Evolutionary conservation across 768 basidiomycete genomes (phyloP), one percentile per base, ranked within the genome.

Genomic region (Phaffia australis): DNA sequence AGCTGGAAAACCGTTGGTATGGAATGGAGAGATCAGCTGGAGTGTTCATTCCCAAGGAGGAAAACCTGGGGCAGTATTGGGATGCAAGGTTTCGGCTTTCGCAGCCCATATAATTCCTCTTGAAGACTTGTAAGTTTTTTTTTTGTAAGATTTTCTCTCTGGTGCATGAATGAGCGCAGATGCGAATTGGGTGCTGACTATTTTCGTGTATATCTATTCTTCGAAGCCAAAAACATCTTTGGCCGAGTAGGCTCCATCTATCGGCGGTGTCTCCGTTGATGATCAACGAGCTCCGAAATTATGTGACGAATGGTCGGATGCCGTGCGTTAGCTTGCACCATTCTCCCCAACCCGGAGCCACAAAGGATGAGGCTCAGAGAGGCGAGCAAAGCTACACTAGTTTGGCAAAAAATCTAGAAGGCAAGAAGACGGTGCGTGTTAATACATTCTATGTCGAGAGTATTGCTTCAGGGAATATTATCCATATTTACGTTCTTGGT

Each of bases 1-100:
- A 42, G 35, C 16, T 27, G 32, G 47, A 15, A 60, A 60, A 49
- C 46, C 59, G 32, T 27, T 49, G 21, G 59, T 60, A 19, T 60
- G 59, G 59, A 46, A 60, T 18, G 59, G 59, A 35, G 59, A 60
- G 42, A 49, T 60, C n/a, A 48, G 46, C 46, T 60, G 59, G 59
- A 60, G 46, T 8, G 59, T 60, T 1, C 59, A 60, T 46, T 60
- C 59, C 15, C 46, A 46, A 46, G 59, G 19, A 15, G 27, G 46
- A 4, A 60, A 60, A 29, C 46, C 46, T 7, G 59, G 59, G 7
- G 50, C 47, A 18, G 59, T 60, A 2, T 46, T 60, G 4, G 59
- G 59, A 8, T 60, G 59, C 59, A 46, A 60, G 25, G 59, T 60
- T 23, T 19, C 46, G 16, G 59, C 46, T 6, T 60, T 48, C 42